Evolutionary conservation across 2,329 filamentous ascomycete genomes (phyloP).

Genomic region (Paecilomyces variotii): DNA sequence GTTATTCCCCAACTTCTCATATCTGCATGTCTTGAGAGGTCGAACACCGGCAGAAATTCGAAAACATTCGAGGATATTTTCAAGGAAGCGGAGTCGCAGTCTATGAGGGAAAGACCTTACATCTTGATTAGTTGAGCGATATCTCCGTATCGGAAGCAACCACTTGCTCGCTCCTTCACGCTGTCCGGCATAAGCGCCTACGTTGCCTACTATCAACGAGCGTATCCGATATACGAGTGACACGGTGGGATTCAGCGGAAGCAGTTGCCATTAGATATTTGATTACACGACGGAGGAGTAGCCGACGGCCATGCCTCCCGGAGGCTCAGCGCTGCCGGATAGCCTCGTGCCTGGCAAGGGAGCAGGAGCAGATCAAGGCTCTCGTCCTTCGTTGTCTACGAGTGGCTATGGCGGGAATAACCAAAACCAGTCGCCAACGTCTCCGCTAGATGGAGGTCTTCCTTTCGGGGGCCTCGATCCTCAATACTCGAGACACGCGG

Average conservation of each 20-base stretch:
- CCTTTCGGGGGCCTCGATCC: constrained; percentile 21
- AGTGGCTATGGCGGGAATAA: constrained; percentile 27
- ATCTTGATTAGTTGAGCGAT: neutral
- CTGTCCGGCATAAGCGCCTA: neutral
- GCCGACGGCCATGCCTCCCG: constrained; percentile 32
- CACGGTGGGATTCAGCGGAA: neutral
- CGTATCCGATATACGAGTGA: neutral
- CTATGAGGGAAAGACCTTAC: neutral
- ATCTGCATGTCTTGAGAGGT: neutral
- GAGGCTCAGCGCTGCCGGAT: constrained; percentile 32
- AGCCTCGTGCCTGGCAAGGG: constrained; percentile 37
- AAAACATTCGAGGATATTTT: neutral
- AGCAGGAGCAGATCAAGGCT: constrained; percentile 22
- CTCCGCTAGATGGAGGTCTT: constrained; percentile 27
- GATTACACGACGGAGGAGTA: neutral
- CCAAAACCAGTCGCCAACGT: constrained; percentile 32
- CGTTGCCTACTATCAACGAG: neutral
- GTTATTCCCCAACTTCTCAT: neutral
- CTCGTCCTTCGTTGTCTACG: constrained; percentile 28
- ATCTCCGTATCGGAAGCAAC: neutral
- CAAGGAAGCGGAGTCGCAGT: neutral
- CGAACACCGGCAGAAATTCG: neutral
- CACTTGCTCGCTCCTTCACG: neutral
- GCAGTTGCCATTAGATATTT: neutral
- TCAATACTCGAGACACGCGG: constrained; percentile 22